Evolutionary conservation across 305 asterid species (phyloP).

Genomic region (Fraxinus sp.): DNA sequence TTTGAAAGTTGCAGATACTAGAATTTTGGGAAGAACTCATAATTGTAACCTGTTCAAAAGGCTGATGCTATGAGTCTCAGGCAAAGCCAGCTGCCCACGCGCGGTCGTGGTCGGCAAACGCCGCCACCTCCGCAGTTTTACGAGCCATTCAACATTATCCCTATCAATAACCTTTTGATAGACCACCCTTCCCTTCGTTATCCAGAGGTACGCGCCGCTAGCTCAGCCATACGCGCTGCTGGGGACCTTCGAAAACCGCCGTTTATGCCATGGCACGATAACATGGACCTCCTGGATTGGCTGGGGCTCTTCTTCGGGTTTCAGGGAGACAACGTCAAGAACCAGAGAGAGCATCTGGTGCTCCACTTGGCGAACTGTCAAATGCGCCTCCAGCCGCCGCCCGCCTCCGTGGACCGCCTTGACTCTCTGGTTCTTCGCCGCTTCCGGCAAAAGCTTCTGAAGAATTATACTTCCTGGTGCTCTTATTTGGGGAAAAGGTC

Average conservation of each 20-base stretch:
- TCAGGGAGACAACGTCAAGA: slow-evolving; percentile 79
- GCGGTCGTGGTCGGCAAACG: slow-evolving; percentile 52
- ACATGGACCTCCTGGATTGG: slow-evolving; percentile 87
- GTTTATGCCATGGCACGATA: slow-evolving; percentile 53
- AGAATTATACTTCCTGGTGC: slow-evolving; percentile 84
- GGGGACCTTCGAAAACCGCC: slow-evolving; percentile 83
- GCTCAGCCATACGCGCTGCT: slow-evolving; percentile 65
- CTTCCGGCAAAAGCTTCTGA: slow-evolving; percentile 70
- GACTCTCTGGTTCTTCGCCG: slow-evolving; percentile 61
- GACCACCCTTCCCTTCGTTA: slow-evolving; percentile 85
- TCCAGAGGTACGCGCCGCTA: slow-evolving; percentile 84
- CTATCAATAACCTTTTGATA: slow-evolving; percentile 61
- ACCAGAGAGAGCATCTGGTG: slow-evolving; percentile 88
- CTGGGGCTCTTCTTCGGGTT: slow-evolving; percentile 88
- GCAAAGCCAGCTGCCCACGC: slow-evolving; percentile 52
- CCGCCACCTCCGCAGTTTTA: slow-evolving; percentile 27
- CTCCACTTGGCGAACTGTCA: slow-evolving; percentile 86
- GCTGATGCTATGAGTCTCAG: slow-evolving; percentile 58
- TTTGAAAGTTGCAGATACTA: slow-evolving; percentile 16
- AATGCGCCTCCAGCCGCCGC: slow-evolving; percentile 83
- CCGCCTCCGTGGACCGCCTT: slow-evolving; percentile 56
- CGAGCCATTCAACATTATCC: slow-evolving; percentile 73
- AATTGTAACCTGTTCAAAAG: slow-evolving; percentile 18
- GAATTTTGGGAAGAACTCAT: slow-evolving; percentile 12
- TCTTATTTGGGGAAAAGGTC: slow-evolving; percentile 68